These are phyloP conservation scores for Cytidiella melzeri DNA, from an alignment of 768 basidiomycete species.

Conservation along the genomic window DNA sequence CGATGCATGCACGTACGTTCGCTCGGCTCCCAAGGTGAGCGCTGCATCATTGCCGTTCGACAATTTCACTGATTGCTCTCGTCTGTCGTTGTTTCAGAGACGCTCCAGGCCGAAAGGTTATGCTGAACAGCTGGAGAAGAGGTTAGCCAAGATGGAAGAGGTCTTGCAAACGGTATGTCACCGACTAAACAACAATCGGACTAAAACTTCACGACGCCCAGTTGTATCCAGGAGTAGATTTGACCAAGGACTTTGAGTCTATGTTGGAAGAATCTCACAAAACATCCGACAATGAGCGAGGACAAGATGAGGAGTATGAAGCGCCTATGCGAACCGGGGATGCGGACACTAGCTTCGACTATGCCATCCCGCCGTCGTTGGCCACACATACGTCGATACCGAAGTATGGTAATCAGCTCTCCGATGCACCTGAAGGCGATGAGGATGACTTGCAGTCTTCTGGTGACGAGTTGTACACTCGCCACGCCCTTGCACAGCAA, in stretches of 20 bases:
- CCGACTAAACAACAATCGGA: neutral
- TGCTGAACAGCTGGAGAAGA: constrained; percentile 2
- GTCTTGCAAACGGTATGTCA: constrained; percentile 4
- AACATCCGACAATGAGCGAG: neutral
- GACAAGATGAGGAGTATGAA: neutral
- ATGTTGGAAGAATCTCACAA: constrained; percentile 1
- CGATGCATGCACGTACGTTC: constrained; percentile 6
- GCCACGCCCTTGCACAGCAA: neutral
- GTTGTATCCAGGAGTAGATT: constrained; percentile 4
- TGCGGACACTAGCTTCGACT: neutral
- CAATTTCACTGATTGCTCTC: neutral
- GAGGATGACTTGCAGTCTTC: neutral
- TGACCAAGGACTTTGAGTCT: neutral
- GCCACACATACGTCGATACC: neutral
- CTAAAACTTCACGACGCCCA: neutral
- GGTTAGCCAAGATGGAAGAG: constrained; percentile 4
- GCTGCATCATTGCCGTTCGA: neutral
- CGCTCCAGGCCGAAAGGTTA: neutral
- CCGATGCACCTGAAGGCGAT: neutral
- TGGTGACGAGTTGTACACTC: constrained; percentile 1
- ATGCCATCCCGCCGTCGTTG: constrained; percentile 6
- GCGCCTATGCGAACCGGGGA: neutral
- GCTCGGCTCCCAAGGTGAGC: constrained; percentile 3
- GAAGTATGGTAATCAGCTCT: neutral
- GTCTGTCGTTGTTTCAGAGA: constrained; percentile 12